Base-by-base conservation (phyloP, 176 grass and related monocot species). In the Bolboschoenus planiculmis region DNA sequence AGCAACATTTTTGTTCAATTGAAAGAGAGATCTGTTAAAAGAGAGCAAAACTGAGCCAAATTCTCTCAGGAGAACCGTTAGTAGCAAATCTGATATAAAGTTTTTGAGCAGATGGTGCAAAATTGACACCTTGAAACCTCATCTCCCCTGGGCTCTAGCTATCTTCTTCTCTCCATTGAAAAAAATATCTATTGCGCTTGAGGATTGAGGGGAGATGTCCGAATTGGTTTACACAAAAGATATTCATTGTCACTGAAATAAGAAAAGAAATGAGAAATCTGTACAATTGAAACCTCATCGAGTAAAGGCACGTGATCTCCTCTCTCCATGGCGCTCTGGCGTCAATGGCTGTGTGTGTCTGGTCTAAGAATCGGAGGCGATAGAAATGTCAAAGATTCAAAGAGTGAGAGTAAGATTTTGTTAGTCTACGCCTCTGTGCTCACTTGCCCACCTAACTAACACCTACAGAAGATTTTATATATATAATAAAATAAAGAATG, bases 281-380 rank as follows among this genome's bases (percentile, higher is more conserved):
- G 10, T 36, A 10, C 0, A 23, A 57, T 35, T 79, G 76, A 56
- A 26, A 86, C 85, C 78, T 81, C 30, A 50, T 71, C 76, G 20
- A 86, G 57, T 39, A 86, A 24, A 70, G 85, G 85, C 33, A 26
- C 46, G 59, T 86, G 75, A 16, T 68, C 85, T 81, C 44, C 84
- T 81, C 44, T 56, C 76, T 80, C 75, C 75, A 80, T 81, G 56
- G 76, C 13, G 56, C 84, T 67, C 84, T 18, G n/a, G n/a, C n/a
- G n/a, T n/a, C n/a, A n/a, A n/a, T n/a, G n/a, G n/a, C n/a, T n/a
- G n/a, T n/a, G n/a, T n/a, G n/a, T n/a, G 14, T 53, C 50, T 53
- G 50, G 50, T 53, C 50, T 16, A 53, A 13, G 50, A 53, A 53
- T 11, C 15, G 7, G 50, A 53, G 15, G 50, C 50, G 18, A 53